Evolutionary conservation across 169 alveolate genomes (phyloP).

Genomic region (Perkinsus olseni): DNA sequence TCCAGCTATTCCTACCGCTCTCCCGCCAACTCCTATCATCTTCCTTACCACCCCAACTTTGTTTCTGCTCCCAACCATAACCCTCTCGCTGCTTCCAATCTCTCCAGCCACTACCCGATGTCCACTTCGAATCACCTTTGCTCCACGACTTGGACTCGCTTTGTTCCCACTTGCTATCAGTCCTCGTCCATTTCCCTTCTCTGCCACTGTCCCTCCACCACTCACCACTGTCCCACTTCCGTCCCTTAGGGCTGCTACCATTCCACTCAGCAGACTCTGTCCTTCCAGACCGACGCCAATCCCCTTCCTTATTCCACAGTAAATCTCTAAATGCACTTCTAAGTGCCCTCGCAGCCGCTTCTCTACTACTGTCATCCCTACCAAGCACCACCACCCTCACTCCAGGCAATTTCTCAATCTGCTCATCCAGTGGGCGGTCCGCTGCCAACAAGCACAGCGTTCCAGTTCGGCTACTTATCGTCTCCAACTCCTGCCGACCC

Average conservation of each 20-base stretch:
- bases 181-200: not conserved
- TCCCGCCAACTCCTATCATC: no score
- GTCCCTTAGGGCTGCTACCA: not conserved
- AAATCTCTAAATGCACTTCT: not conserved
- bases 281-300: not conserved
- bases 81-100: no score
- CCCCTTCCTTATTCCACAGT: not conserved
- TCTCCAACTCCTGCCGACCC: not conserved
- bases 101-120: no score
- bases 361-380: not conserved
- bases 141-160: no score
- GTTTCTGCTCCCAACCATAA: no score
- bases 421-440: not conserved
- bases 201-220: not conserved
- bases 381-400: not conserved
- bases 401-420: not conserved
- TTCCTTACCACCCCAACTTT: no score
- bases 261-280: not conserved
- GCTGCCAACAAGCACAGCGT: not conserved
- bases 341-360: not conserved
- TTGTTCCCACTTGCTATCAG: not conserved
- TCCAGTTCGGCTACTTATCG: not conserved
- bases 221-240: not conserved
- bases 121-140: no score
- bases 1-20: no score